A percentile compares a stretch with the other conserved stretches of the same genome.
These are phyloP conservation scores for Yarrowia phangngaensis DNA, from an alignment of 805 yeast species.

Conservation along the genomic window DNA sequence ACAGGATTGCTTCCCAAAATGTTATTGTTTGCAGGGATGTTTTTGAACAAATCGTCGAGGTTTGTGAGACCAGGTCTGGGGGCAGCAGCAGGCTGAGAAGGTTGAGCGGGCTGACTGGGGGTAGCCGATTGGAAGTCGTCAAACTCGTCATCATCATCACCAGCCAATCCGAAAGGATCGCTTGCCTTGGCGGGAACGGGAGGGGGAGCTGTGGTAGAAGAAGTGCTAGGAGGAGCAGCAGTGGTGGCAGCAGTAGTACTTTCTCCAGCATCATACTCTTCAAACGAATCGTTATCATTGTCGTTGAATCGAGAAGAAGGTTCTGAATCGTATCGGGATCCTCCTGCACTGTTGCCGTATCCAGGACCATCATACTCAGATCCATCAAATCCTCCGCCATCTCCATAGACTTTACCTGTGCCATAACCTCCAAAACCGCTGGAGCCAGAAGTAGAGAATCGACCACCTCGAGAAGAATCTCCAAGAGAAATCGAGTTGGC, in stretches of 20 bases:
- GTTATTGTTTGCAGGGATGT: slow-evolving; percentile 28
- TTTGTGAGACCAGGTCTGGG: slow-evolving; percentile 23
- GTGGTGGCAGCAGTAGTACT: too few relatives aligned
- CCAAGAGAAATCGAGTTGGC: slow-evolving; percentile 31
- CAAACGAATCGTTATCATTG: slow-evolving; percentile 40
- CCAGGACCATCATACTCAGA: slow-evolving; percentile 38
- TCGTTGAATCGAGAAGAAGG: slow-evolving; percentile 27
- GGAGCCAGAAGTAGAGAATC: slow-evolving; percentile 27
- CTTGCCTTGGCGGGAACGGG: slow-evolving; percentile 25
- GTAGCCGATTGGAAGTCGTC: slow-evolving; percentile 66
- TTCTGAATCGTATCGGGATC: too few relatives aligned
- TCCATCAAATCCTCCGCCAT: slow-evolving; percentile 43
- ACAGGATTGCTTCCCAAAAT: slow-evolving; percentile 19
- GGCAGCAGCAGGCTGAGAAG: slow-evolving; percentile 14
- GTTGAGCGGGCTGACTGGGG: slow-evolving; percentile 36
- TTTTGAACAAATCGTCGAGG: slow-evolving; percentile 32
- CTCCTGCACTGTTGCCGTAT: slow-evolving; percentile 28
- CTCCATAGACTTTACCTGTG: slow-evolving; percentile 42
- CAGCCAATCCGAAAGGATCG: slow-evolving; percentile 34
- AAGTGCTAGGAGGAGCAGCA: slow-evolving; percentile 1
- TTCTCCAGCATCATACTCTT: slow-evolving; percentile 39
- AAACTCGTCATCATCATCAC: slow-evolving; percentile 55
- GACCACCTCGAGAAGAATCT: slow-evolving; percentile 21
- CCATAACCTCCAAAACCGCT: slow-evolving; percentile 35
- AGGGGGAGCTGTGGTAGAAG: slow-evolving; percentile 17